Percentiles rank a stretch among this genome's conserved stretches.
These are phyloP conservation scores for Endocladia muricata DNA, from an alignment of 31 red algal genomes.

Conservation along the genomic window DNA sequence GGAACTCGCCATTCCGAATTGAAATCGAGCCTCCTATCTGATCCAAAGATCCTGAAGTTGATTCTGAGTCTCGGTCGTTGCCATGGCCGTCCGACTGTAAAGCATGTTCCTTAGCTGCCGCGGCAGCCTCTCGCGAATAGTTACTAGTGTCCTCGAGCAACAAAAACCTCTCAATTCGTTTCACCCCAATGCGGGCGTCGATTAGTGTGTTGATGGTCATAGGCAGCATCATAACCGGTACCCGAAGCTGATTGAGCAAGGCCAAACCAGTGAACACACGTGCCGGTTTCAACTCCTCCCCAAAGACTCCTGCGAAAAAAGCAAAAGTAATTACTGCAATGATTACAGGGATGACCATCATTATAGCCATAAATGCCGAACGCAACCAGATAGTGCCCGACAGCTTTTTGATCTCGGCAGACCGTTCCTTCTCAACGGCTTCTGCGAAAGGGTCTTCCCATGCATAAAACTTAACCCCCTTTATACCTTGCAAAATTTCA, in stretches of 20 bases:
- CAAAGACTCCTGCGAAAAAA: conserved; percentile 83
- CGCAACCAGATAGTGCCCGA: conserved; percentile 62
- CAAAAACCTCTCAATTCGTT: conserved; percentile 86
- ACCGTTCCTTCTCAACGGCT: conserved; percentile 71
- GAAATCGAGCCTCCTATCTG: conserved; percentile 5
- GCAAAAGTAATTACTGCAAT: conserved; percentile 88
- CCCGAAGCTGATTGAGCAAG: conserved; percentile 85
- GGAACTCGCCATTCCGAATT: conserved; percentile 53
- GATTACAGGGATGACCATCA: conserved; percentile 77
- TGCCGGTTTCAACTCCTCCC: conserved; percentile 65
- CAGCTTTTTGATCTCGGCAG: conserved; percentile 74
- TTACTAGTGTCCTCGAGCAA: conserved; percentile 75
- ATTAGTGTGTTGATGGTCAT: conserved; percentile 74
- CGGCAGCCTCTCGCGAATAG: conserved; percentile 26
- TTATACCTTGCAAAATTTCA: conserved; percentile 97
- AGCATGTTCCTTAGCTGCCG: neutral
- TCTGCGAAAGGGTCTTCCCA: conserved; percentile 90
- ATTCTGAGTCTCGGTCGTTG: neutral
- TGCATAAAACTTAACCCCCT: conserved; percentile 96
- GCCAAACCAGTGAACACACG: conserved; percentile 82
- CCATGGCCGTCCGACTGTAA: neutral
- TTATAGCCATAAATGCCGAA: conserved; percentile 67
- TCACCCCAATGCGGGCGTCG: conserved; percentile 71
- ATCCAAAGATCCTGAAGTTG: conserved; percentile 4
- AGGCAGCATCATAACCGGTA: conserved; percentile 90